A percentile compares a stretch with the other conserved stretches of the same genome.
phyloP scores from a whole-genome alignment of 2,329 filamentous ascomycete genomes.

The Penicillium sp. region DNA sequence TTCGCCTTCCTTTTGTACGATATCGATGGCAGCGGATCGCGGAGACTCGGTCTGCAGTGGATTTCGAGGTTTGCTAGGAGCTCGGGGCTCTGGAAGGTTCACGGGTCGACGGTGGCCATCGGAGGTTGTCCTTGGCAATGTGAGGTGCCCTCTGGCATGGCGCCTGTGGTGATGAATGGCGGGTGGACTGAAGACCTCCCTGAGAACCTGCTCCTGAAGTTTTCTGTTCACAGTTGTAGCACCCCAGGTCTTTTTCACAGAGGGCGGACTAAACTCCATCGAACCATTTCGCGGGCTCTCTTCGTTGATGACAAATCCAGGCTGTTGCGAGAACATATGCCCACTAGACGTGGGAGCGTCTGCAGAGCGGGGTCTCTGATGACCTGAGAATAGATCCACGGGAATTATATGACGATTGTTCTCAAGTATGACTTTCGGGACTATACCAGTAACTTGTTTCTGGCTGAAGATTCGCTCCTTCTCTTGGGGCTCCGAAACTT shows the following conservation, averaged over 20 bases:
- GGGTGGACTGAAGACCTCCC: slow-evolving; percentile 86
- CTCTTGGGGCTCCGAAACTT: slow-evolving; percentile 29
- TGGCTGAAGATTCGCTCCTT: slow-evolving; percentile 68
- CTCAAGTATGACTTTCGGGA: slow-evolving; percentile 90
- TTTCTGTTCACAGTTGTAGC: slow-evolving; percentile 89
- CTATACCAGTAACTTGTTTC: slow-evolving; percentile 73
- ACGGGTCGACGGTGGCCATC: slow-evolving; percentile 37
- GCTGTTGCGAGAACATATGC: slow-evolving; percentile 28
- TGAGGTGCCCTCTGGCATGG: slow-evolving; percentile 66
- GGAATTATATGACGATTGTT: slow-evolving; percentile 95
- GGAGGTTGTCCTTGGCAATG: slow-evolving; percentile 58
- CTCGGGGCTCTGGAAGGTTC: slow-evolving; percentile 43
- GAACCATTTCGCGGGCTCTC: slow-evolving; percentile 18
- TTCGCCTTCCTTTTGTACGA: slow-evolving; percentile 31
- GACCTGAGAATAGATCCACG: slow-evolving; percentile 74
- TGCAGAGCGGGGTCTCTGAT: slow-evolving; percentile 49
- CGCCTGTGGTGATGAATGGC: slow-evolving; percentile 81
- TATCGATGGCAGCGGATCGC: slow-evolving; percentile 35
- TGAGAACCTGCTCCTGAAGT: slow-evolving; percentile 87
- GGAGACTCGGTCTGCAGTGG: slow-evolving; percentile 26
- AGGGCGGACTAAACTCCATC: slow-evolving; percentile 24
- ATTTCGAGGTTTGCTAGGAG: slow-evolving; percentile 28
- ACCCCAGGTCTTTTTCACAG: slow-evolving; percentile 70
- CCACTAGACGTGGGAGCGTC: slow-evolving; percentile 32
- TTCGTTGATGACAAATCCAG: slow-evolving; percentile 21